phyloP scores from a whole-genome alignment of 306 rosid species.

The Alnus glutinosa region DNA sequence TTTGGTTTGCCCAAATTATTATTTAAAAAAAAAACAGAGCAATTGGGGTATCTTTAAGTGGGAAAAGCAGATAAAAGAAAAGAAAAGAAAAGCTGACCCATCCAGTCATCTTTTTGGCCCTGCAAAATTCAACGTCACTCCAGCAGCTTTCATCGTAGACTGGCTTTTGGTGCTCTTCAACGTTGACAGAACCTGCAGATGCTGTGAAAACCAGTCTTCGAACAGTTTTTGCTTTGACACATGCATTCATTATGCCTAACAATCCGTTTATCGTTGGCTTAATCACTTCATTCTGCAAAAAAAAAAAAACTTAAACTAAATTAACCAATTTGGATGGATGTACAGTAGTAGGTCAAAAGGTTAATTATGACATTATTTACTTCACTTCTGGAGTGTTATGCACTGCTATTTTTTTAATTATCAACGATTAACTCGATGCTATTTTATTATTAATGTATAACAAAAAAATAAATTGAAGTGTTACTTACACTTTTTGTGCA shows the following conservation, averaged over 20 bases:
- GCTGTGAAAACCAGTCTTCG: conserved; percentile 69
- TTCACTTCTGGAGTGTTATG: no score
- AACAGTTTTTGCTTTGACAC: conserved; percentile 55
- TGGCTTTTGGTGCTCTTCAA: conserved; percentile 36
- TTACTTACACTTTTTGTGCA: no score
- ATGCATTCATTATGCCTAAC: conserved; percentile 64
- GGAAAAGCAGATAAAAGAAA: neutral
- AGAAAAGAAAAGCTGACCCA: conserved; percentile 47
- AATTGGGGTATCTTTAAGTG: no score
- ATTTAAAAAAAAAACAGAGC: neutral
- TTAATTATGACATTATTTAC: no score
- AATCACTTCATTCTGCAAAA: conserved; percentile 72
- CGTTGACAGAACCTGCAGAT: conserved; percentile 65
- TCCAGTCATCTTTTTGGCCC: conserved; percentile 60
- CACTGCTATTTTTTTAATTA: no score
- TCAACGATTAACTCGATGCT: no score
- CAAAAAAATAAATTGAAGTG: no score
- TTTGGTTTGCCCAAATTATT: no score
- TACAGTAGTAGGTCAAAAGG: no score
- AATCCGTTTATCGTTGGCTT: conserved; percentile 66
- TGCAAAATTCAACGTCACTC: conserved; percentile 67
- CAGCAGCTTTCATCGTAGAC: conserved; percentile 54
- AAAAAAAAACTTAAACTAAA: neutral
- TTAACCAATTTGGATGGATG: no score
- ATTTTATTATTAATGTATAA: no score